Evolutionary conservation across 192 early-diverging fungal species (phyloP).

Genomic region (Jimgerdemannia flammicorona): DNA sequence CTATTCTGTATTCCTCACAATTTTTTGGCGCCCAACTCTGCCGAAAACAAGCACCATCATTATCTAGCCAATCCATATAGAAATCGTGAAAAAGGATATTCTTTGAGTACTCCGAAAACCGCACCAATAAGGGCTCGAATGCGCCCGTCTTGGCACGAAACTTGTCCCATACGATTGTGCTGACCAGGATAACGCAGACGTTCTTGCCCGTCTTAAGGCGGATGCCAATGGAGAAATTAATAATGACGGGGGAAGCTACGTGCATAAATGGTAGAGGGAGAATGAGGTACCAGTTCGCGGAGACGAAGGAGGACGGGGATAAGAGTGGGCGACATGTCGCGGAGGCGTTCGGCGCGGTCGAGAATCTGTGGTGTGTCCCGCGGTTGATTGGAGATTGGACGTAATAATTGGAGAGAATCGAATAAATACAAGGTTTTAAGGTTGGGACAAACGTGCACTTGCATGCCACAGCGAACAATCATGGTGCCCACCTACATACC

Average conservation of each 20-base stretch:
- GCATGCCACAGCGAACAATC: no score
- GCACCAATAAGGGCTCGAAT: slow-evolving; percentile 58
- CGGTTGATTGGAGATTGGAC: no score
- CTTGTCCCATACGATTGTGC: slow-evolving; percentile 70
- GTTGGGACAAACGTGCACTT: no score
- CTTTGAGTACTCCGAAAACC: slow-evolving; percentile 75
- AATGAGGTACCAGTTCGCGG: slow-evolving; percentile 55
- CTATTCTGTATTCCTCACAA: no score
- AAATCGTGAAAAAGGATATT: slow-evolving; percentile 8
- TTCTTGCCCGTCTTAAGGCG: slow-evolving; percentile 41
- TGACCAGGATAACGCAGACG: slow-evolving; percentile 71
- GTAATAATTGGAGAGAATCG: no score
- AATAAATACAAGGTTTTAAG: no score
- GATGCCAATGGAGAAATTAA: neutral
- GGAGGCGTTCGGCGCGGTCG: slow-evolving; percentile 78
- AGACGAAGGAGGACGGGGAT: slow-evolving; percentile 69
- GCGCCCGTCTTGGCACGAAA: slow-evolving; percentile 67
- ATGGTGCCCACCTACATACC: neutral
- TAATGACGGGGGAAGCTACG: neutral
- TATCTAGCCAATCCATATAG: no score
- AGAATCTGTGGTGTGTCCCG: slow-evolving; percentile 49
- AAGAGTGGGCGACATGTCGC: slow-evolving; percentile 62
- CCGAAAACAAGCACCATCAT: no score
- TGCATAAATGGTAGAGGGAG: neutral
- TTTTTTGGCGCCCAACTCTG: no score